phyloP scores from a whole-genome alignment of 163 green algal genomes.

The Volvox carteri region DNA sequence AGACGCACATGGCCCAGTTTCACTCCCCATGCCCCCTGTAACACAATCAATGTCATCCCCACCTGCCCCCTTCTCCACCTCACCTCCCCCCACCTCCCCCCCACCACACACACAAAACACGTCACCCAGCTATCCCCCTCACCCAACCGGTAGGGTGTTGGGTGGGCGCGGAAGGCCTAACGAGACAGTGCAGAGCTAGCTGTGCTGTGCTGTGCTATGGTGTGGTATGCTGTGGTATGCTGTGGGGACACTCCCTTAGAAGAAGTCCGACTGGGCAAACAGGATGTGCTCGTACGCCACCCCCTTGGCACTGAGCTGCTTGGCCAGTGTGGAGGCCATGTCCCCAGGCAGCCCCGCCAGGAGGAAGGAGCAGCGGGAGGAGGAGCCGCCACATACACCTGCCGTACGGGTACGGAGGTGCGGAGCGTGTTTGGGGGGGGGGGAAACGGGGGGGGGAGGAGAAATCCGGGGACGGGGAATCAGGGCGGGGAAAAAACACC shows the following conservation, averaged over 20 bases:
- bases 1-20: too few species aligned
- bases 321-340: slow-evolving; percentile 68
- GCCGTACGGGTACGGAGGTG: background rate
- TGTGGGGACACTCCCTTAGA: slow-evolving; percentile 31
- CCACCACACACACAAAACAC: too few species aligned
- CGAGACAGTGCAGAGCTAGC: background rate
- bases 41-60: too few species aligned
- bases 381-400: slow-evolving; percentile 62
- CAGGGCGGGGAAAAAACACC: too few species aligned
- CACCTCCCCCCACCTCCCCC: too few species aligned
- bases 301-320: background rate
- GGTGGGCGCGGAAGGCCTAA: too few species aligned
- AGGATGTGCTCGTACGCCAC: slow-evolving; percentile 62
- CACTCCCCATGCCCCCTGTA: too few species aligned
- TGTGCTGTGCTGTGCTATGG: background rate
- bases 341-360: slow-evolving; percentile 77
- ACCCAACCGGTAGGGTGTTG: too few species aligned
- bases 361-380: slow-evolving; percentile 70
- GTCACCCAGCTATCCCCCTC: too few species aligned
- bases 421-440: background rate
- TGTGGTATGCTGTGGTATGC: background rate
- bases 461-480: too few species aligned
- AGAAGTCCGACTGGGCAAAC: slow-evolving; percentile 64
- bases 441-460: background rate
- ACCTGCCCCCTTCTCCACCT: too few species aligned